Evolutionary conservation across 257 asterid genomes (phyloP).

Genomic region (Jasminum sambac): DNA sequence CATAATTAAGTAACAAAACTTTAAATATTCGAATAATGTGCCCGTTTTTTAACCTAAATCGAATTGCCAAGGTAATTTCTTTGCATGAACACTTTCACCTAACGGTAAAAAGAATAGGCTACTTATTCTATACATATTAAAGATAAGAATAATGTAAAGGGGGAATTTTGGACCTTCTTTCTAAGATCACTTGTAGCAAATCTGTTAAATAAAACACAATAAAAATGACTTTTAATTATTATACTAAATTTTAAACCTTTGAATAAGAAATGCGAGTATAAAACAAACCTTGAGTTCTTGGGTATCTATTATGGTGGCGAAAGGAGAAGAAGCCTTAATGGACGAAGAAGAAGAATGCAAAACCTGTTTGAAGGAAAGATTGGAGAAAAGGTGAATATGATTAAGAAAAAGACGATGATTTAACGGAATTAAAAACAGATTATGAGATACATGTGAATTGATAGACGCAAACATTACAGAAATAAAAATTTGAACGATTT

Average conservation of each 20-base stretch:
- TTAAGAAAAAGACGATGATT: slow-evolving; percentile 37
- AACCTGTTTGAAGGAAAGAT: slow-evolving; percentile 29
- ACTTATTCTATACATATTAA: neutral
- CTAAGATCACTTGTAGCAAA: slow-evolving; percentile 96
- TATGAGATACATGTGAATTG: too few species aligned
- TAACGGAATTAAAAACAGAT: slow-evolving; percentile 25
- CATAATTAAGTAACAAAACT: neutral
- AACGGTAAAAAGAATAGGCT: slow-evolving; percentile 23
- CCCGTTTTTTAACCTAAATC: slow-evolving; percentile 74
- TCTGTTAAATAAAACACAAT: slow-evolving; percentile 38
- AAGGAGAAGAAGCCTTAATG: slow-evolving; percentile 47
- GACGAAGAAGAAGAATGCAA: slow-evolving; percentile 25
- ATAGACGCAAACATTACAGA: too few species aligned
- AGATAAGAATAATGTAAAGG: neutral
- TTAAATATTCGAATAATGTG: slow-evolving; percentile 11
- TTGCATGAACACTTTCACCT: slow-evolving; percentile 90
- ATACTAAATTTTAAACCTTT: slow-evolving; percentile 9
- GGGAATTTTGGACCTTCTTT: slow-evolving; percentile 56
- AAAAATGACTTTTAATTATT: neutral
- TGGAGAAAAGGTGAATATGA: slow-evolving; percentile 36
- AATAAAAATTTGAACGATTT: too few species aligned
- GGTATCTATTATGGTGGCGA: slow-evolving; percentile 55
- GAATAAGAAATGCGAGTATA: neutral
- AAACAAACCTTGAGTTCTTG: slow-evolving; percentile 60
- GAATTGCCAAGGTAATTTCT: slow-evolving; percentile 91